Evolutionary conservation across 306 rosid species (phyloP).

Genomic region (Cucumis hystrix): DNA sequence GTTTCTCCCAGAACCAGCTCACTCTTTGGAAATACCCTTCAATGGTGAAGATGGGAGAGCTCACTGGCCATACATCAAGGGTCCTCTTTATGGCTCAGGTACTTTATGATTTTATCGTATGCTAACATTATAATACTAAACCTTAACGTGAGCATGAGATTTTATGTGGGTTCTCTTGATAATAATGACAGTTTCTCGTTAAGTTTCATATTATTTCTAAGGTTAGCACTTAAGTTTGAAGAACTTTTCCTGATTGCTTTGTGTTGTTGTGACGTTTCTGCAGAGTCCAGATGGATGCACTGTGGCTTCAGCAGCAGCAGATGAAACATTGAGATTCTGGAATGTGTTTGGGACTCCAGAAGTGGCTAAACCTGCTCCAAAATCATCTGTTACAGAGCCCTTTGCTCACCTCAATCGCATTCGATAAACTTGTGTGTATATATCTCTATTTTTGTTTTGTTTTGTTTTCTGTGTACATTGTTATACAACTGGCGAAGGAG

Average conservation of each 20-base stretch:
- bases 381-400: slow-evolving; percentile 22
- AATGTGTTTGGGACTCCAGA: slow-evolving; percentile 35
- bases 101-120: no score
- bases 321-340: slow-evolving; percentile 34
- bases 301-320: slow-evolving; percentile 36
- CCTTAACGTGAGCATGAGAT: no score
- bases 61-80: no score
- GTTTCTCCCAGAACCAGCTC: no score
- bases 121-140: no score
- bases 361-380: slow-evolving; percentile 29
- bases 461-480: neutral
- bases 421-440: slow-evolving; percentile 6
- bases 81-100: no score
- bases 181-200: no score
- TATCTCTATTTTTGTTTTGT: neutral
- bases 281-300: slow-evolving; percentile 47
- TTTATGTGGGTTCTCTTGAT: no score
- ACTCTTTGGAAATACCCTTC: no score
- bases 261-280: neutral
- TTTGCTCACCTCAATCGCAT: slow-evolving; percentile 31
- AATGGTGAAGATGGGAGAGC: no score
- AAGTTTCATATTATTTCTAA: no score
- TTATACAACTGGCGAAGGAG: neutral
- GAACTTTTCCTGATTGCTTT: neutral
- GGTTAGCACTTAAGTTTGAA: no score